Percentiles rank a stretch among this genome's conserved stretches.
Conservation (phyloP, 2,329 filamentous ascomycete genomes). For the Drechslera avenae region DNA sequence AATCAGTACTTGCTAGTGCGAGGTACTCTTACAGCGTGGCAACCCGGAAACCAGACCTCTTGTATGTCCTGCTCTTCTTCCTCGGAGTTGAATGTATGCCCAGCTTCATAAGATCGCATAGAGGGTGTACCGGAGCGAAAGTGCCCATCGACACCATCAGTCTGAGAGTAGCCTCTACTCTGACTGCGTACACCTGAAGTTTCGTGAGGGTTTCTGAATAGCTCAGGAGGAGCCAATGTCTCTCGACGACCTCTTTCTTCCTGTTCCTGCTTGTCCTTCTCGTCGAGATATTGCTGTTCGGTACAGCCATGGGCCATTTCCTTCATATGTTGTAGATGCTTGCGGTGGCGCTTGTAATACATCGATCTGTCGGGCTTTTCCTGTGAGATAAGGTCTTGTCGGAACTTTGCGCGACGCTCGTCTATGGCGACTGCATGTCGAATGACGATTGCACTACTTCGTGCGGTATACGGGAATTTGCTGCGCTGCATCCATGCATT, state of each 20-base stretch:
- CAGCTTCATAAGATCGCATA: slow-evolving; percentile 37
- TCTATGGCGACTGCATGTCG: slow-evolving; percentile 74
- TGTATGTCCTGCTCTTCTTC: slow-evolving; percentile 70
- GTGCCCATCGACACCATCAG: slow-evolving; percentile 11
- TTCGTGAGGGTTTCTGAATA: slow-evolving; percentile 42
- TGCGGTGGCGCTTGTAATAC: slow-evolving; percentile 37
- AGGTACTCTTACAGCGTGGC: slow-evolving; percentile 61
- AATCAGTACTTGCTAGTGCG: background rate
- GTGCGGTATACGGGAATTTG: slow-evolving; percentile 71
- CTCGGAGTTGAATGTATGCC: slow-evolving; percentile 30
- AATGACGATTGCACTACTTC: slow-evolving; percentile 63
- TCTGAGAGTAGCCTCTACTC: slow-evolving; percentile 37
- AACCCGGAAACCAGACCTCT: slow-evolving; percentile 80
- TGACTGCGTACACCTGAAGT: slow-evolving; percentile 40
- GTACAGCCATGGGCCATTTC: slow-evolving; percentile 18
- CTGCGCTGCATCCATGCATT: slow-evolving; percentile 75
- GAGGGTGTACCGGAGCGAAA: slow-evolving; percentile 30
- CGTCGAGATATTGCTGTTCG: slow-evolving; percentile 14
- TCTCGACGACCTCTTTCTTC: slow-evolving; percentile 27
- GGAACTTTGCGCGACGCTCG: slow-evolving; percentile 72
- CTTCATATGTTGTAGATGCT: slow-evolving; percentile 25
- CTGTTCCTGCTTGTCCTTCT: slow-evolving; percentile 15
- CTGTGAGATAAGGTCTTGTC: slow-evolving; percentile 68
- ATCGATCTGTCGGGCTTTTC: slow-evolving; percentile 38
- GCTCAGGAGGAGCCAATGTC: slow-evolving; percentile 37